Percentiles rank a stretch among this genome's conserved stretches.
Conservation (phyloP, 2,329 filamentous ascomycete species). For the Colletotrichum sp. region DNA sequence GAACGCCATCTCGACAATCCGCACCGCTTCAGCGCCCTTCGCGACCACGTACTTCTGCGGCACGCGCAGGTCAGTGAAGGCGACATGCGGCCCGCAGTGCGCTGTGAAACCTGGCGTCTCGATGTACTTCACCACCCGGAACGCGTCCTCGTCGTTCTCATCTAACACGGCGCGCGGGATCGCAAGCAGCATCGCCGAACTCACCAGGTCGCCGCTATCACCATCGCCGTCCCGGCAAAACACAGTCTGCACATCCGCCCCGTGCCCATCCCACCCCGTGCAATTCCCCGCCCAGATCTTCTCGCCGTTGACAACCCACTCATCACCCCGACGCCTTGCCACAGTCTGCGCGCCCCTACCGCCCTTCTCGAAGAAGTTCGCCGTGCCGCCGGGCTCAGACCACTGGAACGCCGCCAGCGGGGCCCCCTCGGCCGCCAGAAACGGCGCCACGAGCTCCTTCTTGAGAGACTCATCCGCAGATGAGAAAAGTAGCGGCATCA, state of each 20-base stretch:
- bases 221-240: conserved; percentile 48
- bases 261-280: conserved; percentile 57
- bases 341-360: conserved; percentile 53
- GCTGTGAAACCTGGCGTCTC: conserved; percentile 50
- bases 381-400: conserved; percentile 56
- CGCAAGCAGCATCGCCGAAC: conserved; percentile 51
- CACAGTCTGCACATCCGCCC: conserved; percentile 57
- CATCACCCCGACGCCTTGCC: conserved; percentile 44
- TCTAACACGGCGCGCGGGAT: conserved; percentile 53
- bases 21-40: conserved; percentile 43
- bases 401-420: conserved; percentile 56
- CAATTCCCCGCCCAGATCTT: conserved; percentile 63
- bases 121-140: conserved; percentile 50
- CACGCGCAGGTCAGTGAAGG: conserved; percentile 52
- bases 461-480: conserved; percentile 38
- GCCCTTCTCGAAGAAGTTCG: conserved; percentile 57
- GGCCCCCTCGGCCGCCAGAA: conserved; percentile 46
- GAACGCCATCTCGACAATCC: conserved; percentile 48
- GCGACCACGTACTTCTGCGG: conserved; percentile 50
- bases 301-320: conserved; percentile 59
- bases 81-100: conserved; percentile 54
- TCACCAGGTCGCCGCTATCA: conserved; percentile 25
- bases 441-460: conserved; percentile 51
- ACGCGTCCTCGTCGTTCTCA: conserved; percentile 45
- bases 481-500: conserved; percentile 54